Conservation (phyloP, 495 filamentous ascomycete species). For the Lophiotrema nucula region DNA sequence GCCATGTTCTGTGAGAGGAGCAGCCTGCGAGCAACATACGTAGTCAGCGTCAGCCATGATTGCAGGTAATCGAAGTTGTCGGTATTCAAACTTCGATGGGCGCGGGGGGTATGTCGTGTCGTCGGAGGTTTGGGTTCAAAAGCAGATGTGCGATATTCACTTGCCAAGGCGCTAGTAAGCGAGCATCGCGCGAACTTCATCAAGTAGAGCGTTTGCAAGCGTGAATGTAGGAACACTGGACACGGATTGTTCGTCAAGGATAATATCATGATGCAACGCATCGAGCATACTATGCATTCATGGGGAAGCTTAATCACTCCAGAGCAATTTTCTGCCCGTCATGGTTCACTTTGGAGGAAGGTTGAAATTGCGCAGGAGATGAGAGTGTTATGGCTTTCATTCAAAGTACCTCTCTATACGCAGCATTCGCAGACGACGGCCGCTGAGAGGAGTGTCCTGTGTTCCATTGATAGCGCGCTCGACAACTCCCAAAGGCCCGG, state of each 20-base stretch:
- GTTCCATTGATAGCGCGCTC: constrained; percentile 25
- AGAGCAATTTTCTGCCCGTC: no score
- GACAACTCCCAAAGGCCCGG: constrained; percentile 29
- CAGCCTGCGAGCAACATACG: constrained; percentile 58
- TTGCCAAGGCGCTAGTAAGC: no score
- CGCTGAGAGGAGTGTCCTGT: neutral
- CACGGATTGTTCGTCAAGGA: no score
- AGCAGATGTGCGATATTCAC: no score
- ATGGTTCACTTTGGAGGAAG: no score
- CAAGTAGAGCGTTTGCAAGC: no score
- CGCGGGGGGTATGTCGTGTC: constrained; percentile 11
- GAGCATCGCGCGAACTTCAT: no score
- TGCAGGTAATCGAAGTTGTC: constrained; percentile 47
- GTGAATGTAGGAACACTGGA: no score
- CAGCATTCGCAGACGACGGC: neutral
- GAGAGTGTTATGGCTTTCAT: constrained; percentile 27
- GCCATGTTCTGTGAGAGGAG: constrained; percentile 37
- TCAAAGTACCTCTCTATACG: constrained; percentile 5
- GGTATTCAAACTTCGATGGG: constrained; percentile 27
- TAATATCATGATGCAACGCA: no score
- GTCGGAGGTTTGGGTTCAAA: constrained; percentile 6
- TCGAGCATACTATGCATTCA: no score
- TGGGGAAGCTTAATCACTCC: no score
- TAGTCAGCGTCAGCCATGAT: constrained; percentile 93
- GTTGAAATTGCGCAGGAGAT: no score